Evolutionary conservation across 306 rosid genomes (phyloP), one percentile per base, ranked within the genome.

Genomic region (Phaseolus lunatus): DNA sequence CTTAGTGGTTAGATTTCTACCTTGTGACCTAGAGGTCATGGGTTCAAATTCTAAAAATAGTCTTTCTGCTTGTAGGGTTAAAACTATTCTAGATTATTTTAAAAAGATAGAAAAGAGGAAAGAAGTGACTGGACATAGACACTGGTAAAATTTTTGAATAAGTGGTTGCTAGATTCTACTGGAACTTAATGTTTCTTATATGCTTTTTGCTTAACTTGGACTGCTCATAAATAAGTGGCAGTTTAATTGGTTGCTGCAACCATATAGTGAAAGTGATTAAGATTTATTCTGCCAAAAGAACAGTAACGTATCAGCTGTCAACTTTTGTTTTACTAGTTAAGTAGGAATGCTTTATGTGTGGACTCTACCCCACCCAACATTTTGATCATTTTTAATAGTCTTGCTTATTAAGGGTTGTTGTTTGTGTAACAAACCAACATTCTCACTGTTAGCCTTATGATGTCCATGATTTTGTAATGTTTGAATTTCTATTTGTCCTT

Each of bases 131-230:
- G 39, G 19, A 67, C 16, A 56, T 33, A 43, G 44, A 52, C 24
- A 20, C 11, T 6, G 47, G 31, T 59, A 19, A 43, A 37, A n/a
- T 24, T 23, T 15, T 23, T 39, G 41, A 37, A 52, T 23, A 23
- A 76, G 43, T 44, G 70, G 44, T 78, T 31, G 68, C n/a, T n/a
- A n/a, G 58, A 64, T 24, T 58, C 61, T 45, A 16, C 68, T 56
- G 20, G 75, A 56, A 56, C 57, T 72, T 58, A 48, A 63, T 57
- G 53, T 16, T 43, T 15, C 50, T 14, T 9, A 15, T 5, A 11
- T 18, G 29, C 74, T 64, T 15, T 64, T 63, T 71, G 66, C 75
- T 18, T 77, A 77, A 24, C n/a, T 57, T 67, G 67, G 67, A 54
- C 9, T 29, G 39, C 59, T 57, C 52, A 15, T 69, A 47, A 4